phyloP scores from a whole-genome alignment of 169 alveolate genomes.

The Besnoitia besnoiti region DNA sequence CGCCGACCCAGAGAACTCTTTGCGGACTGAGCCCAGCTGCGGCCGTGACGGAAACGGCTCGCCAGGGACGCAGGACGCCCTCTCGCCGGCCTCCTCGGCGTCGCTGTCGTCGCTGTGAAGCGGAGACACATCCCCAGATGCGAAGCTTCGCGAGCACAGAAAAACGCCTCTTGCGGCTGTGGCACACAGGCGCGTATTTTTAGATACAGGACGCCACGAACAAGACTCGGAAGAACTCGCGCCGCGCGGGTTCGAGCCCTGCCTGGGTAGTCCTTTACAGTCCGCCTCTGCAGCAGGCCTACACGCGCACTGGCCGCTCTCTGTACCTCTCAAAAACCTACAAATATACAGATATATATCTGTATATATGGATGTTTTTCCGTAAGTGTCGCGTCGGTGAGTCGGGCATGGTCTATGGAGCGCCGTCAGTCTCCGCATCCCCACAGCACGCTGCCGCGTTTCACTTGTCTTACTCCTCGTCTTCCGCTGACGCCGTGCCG shows the following conservation, averaged over 20 bases:
- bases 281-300: neutral
- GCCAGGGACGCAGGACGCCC: neutral
- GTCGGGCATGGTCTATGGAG: no score
- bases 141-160: no score
- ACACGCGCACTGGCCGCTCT: neutral
- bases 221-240: no score
- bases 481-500: neutral
- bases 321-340: neutral
- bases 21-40: neutral
- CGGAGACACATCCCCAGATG: neutral
- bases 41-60: neutral
- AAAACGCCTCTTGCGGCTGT: no score
- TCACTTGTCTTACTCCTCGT: neutral
- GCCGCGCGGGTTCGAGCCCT: no score
- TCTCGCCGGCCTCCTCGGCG: neutral
- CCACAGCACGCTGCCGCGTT: no score
- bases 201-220: no score
- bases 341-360: no score
- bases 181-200: no score
- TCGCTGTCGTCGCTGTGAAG: neutral
- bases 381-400: no score
- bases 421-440: neutral
- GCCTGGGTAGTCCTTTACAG: no score
- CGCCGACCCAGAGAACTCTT: neutral
- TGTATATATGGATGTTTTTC: neutral